Evolutionary conservation across 2,329 filamentous ascomycete genomes (phyloP), one percentile per base, ranked within the genome.

Genomic region (Colletotrichum chlorophyti): DNA sequence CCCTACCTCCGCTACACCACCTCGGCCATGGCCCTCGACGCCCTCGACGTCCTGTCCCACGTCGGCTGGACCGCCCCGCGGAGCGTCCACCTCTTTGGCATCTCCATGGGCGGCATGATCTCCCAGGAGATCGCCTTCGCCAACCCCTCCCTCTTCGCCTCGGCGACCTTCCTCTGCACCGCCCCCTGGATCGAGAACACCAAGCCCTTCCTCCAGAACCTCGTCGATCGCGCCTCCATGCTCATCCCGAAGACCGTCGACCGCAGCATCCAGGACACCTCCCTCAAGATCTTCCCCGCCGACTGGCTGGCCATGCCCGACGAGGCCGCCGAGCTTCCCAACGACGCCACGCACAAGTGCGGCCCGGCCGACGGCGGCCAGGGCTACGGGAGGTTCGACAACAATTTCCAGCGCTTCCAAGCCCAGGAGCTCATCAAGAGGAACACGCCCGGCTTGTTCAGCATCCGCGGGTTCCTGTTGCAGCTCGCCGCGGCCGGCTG

Each of bases 31-130:
- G 93, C 93, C 19, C 83, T 80, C 60, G 93, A 97, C 74, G 73
- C 84, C 21, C 69, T 93, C 63, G 91, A 95, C 66, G 76, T 95
- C 15, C 71, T 85, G 24, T 82, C 87, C 63, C 83, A 90, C 66
- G 70, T 95, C 9, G 86, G 85, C 62, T 96, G 91, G 90, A 86
- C 69, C 8, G 69, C 58, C 43, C 72, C 51, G 63, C 80, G 69
- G 65, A 79, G 66, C 75, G 80, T 77, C 70, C 87, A 97, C 75
- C 71, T 96, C 49, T 79, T 90, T 29, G 93, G 92, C 53, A 86
- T 94, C 63, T 91, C 88, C 58, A 90, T 96, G 83, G 92, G 92
- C 63, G 92, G 93, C 68, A 96, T 97, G 93, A 94, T 97, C 66
- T 86, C 91, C 3, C 93, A 96, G 73, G 93, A 97, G 75, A 69